A percentile compares a stretch with the other conserved stretches of the same genome.
These are phyloP conservation scores for Macrophomina tecta DNA, from an alignment of 2,329 filamentous ascomycete genomes.

Conservation along the genomic window DNA sequence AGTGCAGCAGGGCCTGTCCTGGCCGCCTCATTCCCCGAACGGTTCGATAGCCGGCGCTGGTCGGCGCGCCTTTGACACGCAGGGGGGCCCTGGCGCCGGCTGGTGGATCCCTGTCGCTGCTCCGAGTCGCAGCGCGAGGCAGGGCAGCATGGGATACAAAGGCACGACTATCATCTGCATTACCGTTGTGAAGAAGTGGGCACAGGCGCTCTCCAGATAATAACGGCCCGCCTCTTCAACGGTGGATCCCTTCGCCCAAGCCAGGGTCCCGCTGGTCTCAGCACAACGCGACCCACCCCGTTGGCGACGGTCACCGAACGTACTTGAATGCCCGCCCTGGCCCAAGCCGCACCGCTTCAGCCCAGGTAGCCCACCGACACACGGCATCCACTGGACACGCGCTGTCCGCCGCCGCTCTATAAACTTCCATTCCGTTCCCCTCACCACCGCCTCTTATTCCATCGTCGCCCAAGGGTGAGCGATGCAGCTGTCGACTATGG, in stretches of 20 bases:
- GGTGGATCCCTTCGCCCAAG: conserved; percentile 28
- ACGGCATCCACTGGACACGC: conserved; percentile 19
- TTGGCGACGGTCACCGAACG: conserved; percentile 35
- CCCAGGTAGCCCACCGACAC: conserved; percentile 25
- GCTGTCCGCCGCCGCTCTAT: conserved; percentile 23
- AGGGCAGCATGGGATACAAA: conserved; percentile 25
- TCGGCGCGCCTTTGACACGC: conserved; percentile 22
- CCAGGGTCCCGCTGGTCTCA: conserved; percentile 35
- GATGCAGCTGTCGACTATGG: conserved; percentile 53
- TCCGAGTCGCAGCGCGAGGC: conserved; percentile 28
- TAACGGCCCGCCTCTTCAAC: conserved; percentile 33
- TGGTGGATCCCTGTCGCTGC: conserved; percentile 30
- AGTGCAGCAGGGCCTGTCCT: conserved; percentile 49
- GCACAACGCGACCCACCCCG: conserved; percentile 42
- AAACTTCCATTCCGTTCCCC: conserved; percentile 31
- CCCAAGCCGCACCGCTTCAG: conserved; percentile 26
- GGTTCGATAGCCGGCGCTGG: conserved; percentile 43
- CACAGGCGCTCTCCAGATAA: conserved; percentile 30
- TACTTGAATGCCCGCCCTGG: conserved; percentile 45
- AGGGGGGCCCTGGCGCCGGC: conserved; percentile 27
- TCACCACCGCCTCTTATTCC: conserved; percentile 25
- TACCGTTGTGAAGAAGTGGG: conserved; percentile 47
- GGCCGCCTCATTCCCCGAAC: conserved; percentile 44
- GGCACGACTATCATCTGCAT: conserved; percentile 42
- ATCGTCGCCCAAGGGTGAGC: conserved; percentile 29